Evolutionary conservation across 2,329 filamentous ascomycete genomes (phyloP).

Genomic region (Calonectria ilicicola): DNA sequence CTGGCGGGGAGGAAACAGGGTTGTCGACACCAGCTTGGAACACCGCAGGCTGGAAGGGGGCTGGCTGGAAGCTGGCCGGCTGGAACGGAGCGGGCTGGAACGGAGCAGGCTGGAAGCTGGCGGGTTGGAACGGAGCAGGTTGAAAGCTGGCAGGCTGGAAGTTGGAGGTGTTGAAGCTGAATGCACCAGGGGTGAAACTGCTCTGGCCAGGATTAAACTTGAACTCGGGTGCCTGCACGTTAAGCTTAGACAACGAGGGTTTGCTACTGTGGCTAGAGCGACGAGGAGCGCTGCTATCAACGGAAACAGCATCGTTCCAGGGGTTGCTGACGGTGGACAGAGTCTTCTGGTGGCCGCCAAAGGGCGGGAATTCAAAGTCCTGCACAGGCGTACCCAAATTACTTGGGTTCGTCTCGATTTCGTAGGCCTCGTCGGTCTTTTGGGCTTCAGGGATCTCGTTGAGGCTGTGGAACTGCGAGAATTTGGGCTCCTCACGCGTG

Average conservation of each 20-base stretch:
- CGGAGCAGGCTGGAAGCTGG: constrained; percentile 54
- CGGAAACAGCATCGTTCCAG: constrained; percentile 67
- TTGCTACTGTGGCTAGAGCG: constrained; percentile 73
- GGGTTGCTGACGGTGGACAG: constrained; percentile 72
- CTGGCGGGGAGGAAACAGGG: constrained; percentile 34
- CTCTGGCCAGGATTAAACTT: constrained; percentile 74
- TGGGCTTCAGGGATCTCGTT: constrained; percentile 55
- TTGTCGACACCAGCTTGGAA: constrained; percentile 53
- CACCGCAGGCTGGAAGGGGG: constrained; percentile 60
- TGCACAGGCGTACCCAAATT: constrained; percentile 75
- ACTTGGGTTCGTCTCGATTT: constrained; percentile 81
- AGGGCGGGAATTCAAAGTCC: constrained; percentile 58
- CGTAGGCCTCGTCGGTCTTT: constrained; percentile 67
- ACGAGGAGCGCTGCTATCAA: constrained; percentile 50
- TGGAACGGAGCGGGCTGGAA: constrained; percentile 36
- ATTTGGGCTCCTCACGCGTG: constrained; percentile 51
- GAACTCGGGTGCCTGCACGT: constrained; percentile 91
- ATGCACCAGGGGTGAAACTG: constrained; percentile 42
- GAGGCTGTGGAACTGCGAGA: constrained; percentile 54
- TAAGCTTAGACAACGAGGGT: constrained; percentile 81
- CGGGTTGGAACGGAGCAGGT: constrained; percentile 48
- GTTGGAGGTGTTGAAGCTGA: constrained; percentile 28
- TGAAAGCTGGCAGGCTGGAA: constrained; percentile 44
- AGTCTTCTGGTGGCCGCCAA: constrained; percentile 65
- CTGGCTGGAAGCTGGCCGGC: constrained; percentile 21